phyloP scores from a whole-genome alignment of 441 rosid species.

The Viola pubescens region DNA sequence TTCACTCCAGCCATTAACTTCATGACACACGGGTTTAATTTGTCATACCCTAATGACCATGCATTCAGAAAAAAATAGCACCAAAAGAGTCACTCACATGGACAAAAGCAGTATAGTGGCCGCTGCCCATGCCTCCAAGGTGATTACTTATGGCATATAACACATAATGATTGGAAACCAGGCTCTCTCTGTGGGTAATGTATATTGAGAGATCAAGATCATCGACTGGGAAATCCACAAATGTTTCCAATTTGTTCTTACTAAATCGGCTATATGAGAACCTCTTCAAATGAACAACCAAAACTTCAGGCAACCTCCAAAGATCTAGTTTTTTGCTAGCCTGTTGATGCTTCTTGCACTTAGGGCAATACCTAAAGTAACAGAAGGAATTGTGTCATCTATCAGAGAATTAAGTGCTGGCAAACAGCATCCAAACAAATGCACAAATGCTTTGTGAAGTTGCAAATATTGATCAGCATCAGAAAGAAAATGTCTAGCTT shows the following conservation, averaged over 20 bases:
- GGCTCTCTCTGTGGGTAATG: slow-evolving; percentile 30
- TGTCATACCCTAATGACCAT: no score
- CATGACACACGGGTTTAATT: no score
- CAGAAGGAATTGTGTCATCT: slow-evolving; percentile 6
- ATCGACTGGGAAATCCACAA: slow-evolving; percentile 59
- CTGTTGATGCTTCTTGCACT: slow-evolving; percentile 51
- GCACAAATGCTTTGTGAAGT: neutral
- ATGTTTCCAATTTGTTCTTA: slow-evolving; percentile 65
- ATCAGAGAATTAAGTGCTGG: slow-evolving; percentile 8
- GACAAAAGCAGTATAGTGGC: slow-evolving; percentile 66
- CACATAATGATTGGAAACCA: slow-evolving; percentile 28
- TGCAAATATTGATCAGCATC: neutral
- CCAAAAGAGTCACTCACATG: slow-evolving; percentile 35
- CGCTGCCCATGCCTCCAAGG: slow-evolving; percentile 66
- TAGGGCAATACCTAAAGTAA: slow-evolving; percentile 48
- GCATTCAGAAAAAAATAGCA: no score
- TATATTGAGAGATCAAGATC: slow-evolving; percentile 53
- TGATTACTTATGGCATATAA: slow-evolving; percentile 63
- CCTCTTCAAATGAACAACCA: slow-evolving; percentile 68
- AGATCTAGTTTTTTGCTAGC: slow-evolving; percentile 68
- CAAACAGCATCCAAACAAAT: neutral
- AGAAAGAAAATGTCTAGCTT: neutral
- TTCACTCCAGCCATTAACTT: no score
- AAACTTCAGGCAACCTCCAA: slow-evolving; percentile 66
- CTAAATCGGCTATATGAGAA: slow-evolving; percentile 45